Evolutionary conservation across 768 basidiomycete genomes (phyloP).

Genomic region (Suillus subalutaceus): DNA sequence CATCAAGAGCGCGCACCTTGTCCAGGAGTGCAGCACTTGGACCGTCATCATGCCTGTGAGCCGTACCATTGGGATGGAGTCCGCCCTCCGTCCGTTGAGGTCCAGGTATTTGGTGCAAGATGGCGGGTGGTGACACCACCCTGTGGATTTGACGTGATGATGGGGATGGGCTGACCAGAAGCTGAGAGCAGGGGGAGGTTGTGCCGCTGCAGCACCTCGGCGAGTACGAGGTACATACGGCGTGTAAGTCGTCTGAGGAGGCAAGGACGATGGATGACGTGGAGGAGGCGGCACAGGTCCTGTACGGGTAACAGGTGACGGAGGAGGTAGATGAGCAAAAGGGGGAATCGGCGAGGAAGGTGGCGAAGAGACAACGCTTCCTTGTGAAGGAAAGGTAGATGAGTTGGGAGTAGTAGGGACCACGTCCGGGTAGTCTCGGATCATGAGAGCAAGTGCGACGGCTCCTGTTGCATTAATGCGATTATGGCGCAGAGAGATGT

Average conservation of each 20-base stretch:
- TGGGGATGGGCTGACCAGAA: conserved; percentile 56
- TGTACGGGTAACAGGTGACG: conserved; percentile 32
- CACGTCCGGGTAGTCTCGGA: conserved; percentile 91
- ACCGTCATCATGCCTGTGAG: conserved; percentile 35
- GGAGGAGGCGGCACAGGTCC: conserved; percentile 51
- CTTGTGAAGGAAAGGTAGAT: conserved; percentile 11
- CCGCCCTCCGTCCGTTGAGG: background rate
- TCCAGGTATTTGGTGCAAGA: conserved; percentile 21
- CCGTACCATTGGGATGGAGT: background rate
- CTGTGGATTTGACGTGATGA: conserved; percentile 68
- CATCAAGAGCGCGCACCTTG: conserved; percentile 89
- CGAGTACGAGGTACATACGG: conserved; percentile 77
- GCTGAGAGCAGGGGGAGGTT: conserved; percentile 40
- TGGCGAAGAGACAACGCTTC: conserved; percentile 32
- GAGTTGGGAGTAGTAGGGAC: conserved; percentile 34
- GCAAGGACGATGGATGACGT: conserved; percentile 49
- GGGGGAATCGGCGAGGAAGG: conserved; percentile 37
- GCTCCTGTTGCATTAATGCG: conserved; percentile 83
- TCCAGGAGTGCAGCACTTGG: conserved; percentile 82
- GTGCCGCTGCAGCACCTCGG: conserved; percentile 39
- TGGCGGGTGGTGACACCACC: conserved; percentile 56
- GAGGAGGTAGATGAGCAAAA: conserved; percentile 21
- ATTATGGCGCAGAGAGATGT: conserved; percentile 91
- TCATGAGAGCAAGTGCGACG: conserved; percentile 93
- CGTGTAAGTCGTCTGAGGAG: conserved; percentile 75